phyloP scores from a whole-genome alignment of 768 basidiomycete species.

The Tephrocybe rancida region DNA sequence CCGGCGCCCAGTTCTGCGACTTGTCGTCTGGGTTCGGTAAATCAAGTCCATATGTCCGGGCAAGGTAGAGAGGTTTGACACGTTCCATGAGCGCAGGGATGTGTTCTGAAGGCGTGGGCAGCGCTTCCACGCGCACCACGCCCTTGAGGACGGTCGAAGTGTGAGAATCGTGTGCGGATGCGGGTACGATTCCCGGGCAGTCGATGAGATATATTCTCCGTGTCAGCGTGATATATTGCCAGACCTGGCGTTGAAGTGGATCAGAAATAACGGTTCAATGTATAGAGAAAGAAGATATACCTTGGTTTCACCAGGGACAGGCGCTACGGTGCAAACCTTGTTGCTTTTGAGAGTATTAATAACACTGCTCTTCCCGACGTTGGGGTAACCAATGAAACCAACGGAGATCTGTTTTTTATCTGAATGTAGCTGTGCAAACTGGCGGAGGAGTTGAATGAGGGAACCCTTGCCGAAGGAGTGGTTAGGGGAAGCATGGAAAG shows the following conservation, averaged over 20 bases:
- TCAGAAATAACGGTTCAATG: slow-evolving; percentile 15
- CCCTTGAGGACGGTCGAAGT: slow-evolving; percentile 95
- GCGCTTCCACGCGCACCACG: slow-evolving; percentile 93
- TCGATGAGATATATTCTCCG: slow-evolving; percentile 98
- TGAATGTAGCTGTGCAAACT: slow-evolving; percentile 95
- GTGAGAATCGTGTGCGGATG: slow-evolving; percentile 88
- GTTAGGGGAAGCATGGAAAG: slow-evolving; percentile 98
- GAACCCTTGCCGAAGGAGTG: slow-evolving; percentile 99
- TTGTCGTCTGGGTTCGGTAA: slow-evolving; percentile 60
- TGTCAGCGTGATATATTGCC: slow-evolving; percentile 99
- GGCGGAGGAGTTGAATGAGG: slow-evolving; percentile 93
- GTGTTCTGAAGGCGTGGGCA: slow-evolving; percentile 91
- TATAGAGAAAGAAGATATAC: slow-evolving; percentile 28
- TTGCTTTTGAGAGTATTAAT: slow-evolving; percentile 99
- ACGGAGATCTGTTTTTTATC: slow-evolving; percentile 99
- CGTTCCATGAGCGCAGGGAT: slow-evolving; percentile 86
- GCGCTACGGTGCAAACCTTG: slow-evolving; percentile 96
- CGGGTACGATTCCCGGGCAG: slow-evolving; percentile 97
- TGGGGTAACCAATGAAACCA: slow-evolving; percentile 97
- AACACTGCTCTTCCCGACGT: slow-evolving; percentile 95
- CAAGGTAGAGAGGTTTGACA: slow-evolving; percentile 91
- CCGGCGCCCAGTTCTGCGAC: slow-evolving; percentile 63
- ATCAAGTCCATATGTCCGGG: slow-evolving; percentile 78
- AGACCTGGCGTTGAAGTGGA: slow-evolving; percentile 52
- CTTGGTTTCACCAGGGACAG: slow-evolving; percentile 98